Evolutionary conservation across 768 basidiomycete species (phyloP), one percentile per base, ranked within the genome.

Genomic region (Lactarius pseudohatsudake): DNA sequence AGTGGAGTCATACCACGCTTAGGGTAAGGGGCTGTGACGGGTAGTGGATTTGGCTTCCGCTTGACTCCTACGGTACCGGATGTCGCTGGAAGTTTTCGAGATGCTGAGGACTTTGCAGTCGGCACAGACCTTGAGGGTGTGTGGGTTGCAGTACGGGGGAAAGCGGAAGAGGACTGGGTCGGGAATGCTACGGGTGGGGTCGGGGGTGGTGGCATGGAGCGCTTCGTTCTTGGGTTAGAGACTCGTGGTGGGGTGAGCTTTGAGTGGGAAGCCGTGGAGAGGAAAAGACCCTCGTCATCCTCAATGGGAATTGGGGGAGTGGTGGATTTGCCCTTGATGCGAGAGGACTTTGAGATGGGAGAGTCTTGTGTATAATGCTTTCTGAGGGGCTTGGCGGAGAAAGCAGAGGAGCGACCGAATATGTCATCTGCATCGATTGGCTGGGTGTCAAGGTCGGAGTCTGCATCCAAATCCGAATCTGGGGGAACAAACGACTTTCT

Each of bases 1-100:
- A 71, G 70, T 20, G 70, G 70, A 13, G 70, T 71, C 57, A 71
- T 63, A 26, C 65, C 63, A 2, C 70, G 56, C 36, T 70, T 69
- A 10, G 63, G 64, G 45, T 71, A 70, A 41, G 70, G 70, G 22
- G 68, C 63, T 10, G 70, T 70, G 38, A 70, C 43, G 40, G 70
- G 69, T 7, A 71, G 65, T 8, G 68, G 64, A 0, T 59, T 70
- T 11, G 70, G 63, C 54, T 71, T 71, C 30, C 70, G 69, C 54
- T 71, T 71, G 34, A 65, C 58, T 2, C 70, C 70, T 3, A 45
- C 59, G n/a, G 70, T 66, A 43, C 45, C 58, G 22, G 59, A 47
- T n/a, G 57, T 41, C 1, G 58, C 41, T 2, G n/a, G 61, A 22
- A 22, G 43, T 43, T 41, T 57, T 47, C 54, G 65, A 7, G 59